phyloP scores from a whole-genome alignment of 495 filamentous ascomycete genomes.

The Tuber brumale region DNA sequence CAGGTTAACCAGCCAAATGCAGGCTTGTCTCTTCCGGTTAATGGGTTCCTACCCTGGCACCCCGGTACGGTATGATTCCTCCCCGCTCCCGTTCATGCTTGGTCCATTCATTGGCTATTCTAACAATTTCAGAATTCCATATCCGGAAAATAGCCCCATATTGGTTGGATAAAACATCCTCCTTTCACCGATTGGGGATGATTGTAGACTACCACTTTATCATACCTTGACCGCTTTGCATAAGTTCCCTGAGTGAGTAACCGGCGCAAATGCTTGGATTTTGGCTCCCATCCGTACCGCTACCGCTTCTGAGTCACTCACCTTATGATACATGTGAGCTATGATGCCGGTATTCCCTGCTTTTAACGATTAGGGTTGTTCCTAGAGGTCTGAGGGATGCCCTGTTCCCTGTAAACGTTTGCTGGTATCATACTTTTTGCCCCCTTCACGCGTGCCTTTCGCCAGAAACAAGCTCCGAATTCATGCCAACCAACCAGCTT shows the following conservation, averaged over 20 bases:
- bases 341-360: not conserved
- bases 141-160: not conserved
- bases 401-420: not conserved
- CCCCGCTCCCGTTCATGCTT: not conserved
- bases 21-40: no score
- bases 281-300: not conserved
- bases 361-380: not conserved
- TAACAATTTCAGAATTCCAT: not conserved
- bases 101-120: not conserved
- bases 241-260: not conserved
- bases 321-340: not conserved
- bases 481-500: not conserved
- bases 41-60: not conserved
- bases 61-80: no score
- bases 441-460: not conserved
- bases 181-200: not conserved
- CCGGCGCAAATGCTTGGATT: not conserved
- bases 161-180: not conserved
- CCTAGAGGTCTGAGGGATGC: not conserved
- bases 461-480: not conserved
- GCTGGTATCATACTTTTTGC: not conserved
- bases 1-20: no score
- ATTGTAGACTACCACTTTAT: not conserved
- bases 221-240: not conserved
- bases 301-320: not conserved